Evolutionary conservation across 495 filamentous ascomycete species (phyloP).

Genomic region (Daldinia bambusicola): DNA sequence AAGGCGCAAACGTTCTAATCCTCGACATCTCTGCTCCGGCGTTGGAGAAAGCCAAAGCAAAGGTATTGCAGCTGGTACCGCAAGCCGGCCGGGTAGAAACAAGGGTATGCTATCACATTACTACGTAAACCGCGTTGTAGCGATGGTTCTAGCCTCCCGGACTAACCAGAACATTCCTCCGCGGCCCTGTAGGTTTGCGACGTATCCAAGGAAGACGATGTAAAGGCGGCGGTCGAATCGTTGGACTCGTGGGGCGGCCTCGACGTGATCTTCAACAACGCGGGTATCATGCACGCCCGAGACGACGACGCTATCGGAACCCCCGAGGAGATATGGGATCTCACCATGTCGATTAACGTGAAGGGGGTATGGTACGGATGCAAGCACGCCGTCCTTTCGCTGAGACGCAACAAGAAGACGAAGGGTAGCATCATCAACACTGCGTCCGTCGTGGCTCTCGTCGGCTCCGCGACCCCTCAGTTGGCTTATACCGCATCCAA

Average conservation of each 20-base stretch:
- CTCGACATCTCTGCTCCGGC: conserved; percentile 81
- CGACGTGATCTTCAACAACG: conserved; percentile 98
- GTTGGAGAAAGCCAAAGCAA: conserved; percentile 73
- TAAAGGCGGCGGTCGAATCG: conserved; percentile 74
- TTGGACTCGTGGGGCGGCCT: conserved; percentile 89
- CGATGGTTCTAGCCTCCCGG: not conserved
- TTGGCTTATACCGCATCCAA: conserved; percentile 95
- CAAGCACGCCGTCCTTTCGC: conserved; percentile 88
- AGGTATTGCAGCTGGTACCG: conserved; percentile 77
- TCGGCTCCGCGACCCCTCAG: conserved; percentile 94
- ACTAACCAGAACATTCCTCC: conserved; percentile 7
- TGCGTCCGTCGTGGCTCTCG: conserved; percentile 89
- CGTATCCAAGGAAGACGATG: conserved; percentile 76
- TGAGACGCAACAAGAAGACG: conserved; percentile 83
- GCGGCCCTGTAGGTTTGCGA: conserved; percentile 59
- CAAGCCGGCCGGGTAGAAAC: conserved; percentile 68
- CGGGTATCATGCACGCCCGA: conserved; percentile 93
- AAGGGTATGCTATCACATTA: conserved; percentile 48
- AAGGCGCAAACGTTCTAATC: conserved; percentile 89
- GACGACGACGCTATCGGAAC: conserved; percentile 89
- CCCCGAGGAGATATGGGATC: conserved; percentile 91
- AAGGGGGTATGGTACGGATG: conserved; percentile 98
- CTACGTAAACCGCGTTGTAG: not conserved
- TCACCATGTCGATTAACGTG: conserved; percentile 94
- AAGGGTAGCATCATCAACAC: conserved; percentile 92